Evolutionary conservation across 2,329 filamentous ascomycete species (phyloP).

Genomic region (Cladosporium cucumerinum): DNA sequence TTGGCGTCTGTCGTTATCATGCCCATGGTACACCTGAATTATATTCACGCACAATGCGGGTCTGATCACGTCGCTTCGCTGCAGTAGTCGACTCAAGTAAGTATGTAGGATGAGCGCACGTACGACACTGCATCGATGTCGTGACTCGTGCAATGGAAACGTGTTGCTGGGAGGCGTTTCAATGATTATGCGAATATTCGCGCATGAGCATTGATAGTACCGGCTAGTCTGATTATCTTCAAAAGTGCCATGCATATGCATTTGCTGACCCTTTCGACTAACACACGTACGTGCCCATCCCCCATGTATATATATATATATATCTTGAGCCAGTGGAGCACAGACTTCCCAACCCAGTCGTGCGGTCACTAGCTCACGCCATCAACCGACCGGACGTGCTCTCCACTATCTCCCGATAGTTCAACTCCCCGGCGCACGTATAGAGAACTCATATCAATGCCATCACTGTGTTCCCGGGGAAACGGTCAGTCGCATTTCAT

Average conservation of each 20-base stretch:
- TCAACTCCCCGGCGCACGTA: background rate
- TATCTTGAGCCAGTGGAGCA: background rate
- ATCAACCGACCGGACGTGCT: background rate
- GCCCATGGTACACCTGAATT: background rate
- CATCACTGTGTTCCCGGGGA: conserved; percentile 9
- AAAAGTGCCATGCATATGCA: background rate
- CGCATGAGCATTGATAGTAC: background rate
- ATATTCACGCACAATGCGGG: background rate
- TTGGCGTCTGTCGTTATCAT: background rate
- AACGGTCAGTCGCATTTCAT: conserved; percentile 1
- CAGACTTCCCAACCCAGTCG: background rate
- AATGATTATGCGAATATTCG: background rate
- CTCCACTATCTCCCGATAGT: background rate
- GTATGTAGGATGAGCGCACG: background rate
- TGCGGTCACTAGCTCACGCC: background rate
- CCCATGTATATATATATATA: background rate
- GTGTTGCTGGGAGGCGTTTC: background rate
- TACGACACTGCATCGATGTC: background rate
- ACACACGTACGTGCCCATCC: background rate
- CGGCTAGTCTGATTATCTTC: background rate
- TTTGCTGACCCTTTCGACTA: background rate
- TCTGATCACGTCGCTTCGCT: background rate
- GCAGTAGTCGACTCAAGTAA: background rate
- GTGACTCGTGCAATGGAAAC: background rate
- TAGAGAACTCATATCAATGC: conserved; percentile 3